Evolutionary conservation across 495 filamentous ascomycete species (phyloP).

Genomic region (Penicillium argentinense): DNA sequence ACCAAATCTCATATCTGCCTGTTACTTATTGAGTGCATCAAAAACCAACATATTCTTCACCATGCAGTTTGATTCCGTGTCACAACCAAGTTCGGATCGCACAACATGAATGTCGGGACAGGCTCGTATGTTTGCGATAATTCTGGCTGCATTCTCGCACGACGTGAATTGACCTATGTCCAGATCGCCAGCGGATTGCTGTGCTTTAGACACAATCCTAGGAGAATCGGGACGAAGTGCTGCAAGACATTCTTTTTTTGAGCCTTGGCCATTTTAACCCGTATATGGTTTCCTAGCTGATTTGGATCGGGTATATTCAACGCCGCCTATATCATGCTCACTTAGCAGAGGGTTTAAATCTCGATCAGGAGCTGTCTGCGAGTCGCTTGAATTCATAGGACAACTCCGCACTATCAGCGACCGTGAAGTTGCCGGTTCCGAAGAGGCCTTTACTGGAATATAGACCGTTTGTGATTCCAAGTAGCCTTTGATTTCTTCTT

Average conservation of each 20-base stretch:
- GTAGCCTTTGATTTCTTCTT: conserved; percentile 10
- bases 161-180: conserved; percentile 15
- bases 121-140: conserved; percentile 26
- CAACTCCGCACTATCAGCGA: conserved; percentile 3
- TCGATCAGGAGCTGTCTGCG: too few relatives aligned
- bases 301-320: too few relatives aligned
- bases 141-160: conserved; percentile 29
- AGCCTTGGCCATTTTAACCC: too few relatives aligned
- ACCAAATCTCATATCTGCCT: conserved; percentile 1
- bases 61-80: conserved; percentile 30
- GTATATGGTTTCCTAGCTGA: too few relatives aligned
- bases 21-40: conserved; percentile 35
- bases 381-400: too few relatives aligned
- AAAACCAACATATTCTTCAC: conserved; percentile 43
- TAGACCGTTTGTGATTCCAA: conserved; percentile 8
- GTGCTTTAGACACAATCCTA: conserved; percentile 1
- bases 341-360: too few relatives aligned
- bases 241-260: too few relatives aligned
- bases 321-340: too few relatives aligned
- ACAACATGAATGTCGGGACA: conserved; percentile 34
- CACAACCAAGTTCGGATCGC: conserved; percentile 44
- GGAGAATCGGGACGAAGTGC: conserved; percentile 2
- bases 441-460: conserved; percentile 7
- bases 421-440: not conserved
- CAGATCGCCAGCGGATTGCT: not conserved